Conservation (phyloP, 345 rosid genomes). For the Pistacia vera region DNA sequence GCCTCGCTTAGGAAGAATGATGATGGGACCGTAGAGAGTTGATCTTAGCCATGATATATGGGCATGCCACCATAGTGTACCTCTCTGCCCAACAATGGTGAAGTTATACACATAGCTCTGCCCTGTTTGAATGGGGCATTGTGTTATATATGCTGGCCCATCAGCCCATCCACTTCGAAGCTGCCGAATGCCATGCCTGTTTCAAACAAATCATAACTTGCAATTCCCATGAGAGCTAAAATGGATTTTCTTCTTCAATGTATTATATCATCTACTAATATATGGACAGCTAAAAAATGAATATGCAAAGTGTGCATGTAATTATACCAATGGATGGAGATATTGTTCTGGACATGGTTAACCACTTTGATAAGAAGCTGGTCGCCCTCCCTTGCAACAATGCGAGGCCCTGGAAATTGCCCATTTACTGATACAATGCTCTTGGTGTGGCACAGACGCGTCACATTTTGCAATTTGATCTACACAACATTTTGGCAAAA, state of each 20-base stretch:
- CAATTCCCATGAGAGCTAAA: neutral
- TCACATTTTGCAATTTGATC: constrained; percentile 48
- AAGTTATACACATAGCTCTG: constrained; percentile 57
- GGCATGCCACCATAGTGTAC: constrained; percentile 57
- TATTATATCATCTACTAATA: neutral
- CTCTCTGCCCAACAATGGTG: constrained; percentile 61
- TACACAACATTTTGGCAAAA: neutral
- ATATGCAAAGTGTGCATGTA: neutral
- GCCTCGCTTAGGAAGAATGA: constrained; percentile 64
- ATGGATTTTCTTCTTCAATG: constrained; percentile 17
- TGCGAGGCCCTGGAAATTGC: constrained; percentile 52
- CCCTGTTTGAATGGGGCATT: constrained; percentile 66
- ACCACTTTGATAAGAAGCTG: constrained; percentile 50
- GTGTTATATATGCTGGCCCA: constrained; percentile 60
- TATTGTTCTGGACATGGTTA: constrained; percentile 54
- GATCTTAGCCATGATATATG: constrained; percentile 75
- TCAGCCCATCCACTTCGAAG: constrained; percentile 60
- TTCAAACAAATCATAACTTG: neutral
- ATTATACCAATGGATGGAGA: constrained; percentile 56
- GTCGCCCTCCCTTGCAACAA: constrained; percentile 68
- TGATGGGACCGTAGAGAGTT: constrained; percentile 67
- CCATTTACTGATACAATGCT: constrained; percentile 68
- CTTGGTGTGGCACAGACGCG: constrained; percentile 55
- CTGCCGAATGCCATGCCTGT: constrained; percentile 67
- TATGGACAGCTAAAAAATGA: too few species aligned